Percentiles rank a stretch among this genome's conserved stretches.
These are phyloP conservation scores for Osmozyma mogii DNA, from an alignment of 805 yeast species.

Conservation along the genomic window DNA sequence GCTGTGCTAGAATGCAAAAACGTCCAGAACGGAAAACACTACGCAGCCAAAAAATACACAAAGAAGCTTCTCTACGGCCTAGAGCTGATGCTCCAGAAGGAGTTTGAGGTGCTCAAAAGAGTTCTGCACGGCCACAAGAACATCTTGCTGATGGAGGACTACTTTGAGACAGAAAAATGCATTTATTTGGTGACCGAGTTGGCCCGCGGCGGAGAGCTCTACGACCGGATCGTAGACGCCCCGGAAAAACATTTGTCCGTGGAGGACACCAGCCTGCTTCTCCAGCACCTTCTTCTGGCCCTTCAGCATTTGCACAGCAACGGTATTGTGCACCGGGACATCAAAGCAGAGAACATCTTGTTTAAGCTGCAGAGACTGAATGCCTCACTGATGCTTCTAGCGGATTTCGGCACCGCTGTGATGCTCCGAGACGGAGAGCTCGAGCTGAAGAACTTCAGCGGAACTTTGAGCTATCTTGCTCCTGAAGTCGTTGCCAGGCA, in stretches of 20 bases:
- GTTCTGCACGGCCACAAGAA: conserved; percentile 45
- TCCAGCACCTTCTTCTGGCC: conserved; percentile 45
- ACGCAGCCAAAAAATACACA: conserved; percentile 47
- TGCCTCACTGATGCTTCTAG: conserved; percentile 36
- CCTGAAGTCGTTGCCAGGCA: conserved; percentile 51
- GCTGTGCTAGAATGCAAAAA: conserved; percentile 44
- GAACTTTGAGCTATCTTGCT: conserved; percentile 70
- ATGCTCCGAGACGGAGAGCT: conserved; percentile 25
- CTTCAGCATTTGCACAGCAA: conserved; percentile 50
- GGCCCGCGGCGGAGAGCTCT: conserved; percentile 63
- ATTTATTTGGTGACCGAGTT: conserved; percentile 56
- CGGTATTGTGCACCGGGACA: conserved; percentile 60
- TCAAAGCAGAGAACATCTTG: conserved; percentile 65
- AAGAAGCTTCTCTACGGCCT: conserved; percentile 45
- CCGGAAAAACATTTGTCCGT: conserved; percentile 36
- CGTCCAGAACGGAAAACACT: conserved; percentile 31
- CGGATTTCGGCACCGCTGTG: conserved; percentile 61
- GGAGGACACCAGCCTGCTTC: conserved; percentile 40
- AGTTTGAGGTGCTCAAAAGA: conserved; percentile 47
- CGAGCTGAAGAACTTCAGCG: conserved; percentile 43
- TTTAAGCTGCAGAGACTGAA: conserved; percentile 32
- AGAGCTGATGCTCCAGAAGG: conserved; percentile 49
- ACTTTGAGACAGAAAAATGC: conserved; percentile 57
- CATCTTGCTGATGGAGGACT: conserved; percentile 56
- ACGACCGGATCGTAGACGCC: conserved; percentile 43